Conservation (phyloP, 208 protist species). For the Kentomonas sorsogonicus region DNA sequence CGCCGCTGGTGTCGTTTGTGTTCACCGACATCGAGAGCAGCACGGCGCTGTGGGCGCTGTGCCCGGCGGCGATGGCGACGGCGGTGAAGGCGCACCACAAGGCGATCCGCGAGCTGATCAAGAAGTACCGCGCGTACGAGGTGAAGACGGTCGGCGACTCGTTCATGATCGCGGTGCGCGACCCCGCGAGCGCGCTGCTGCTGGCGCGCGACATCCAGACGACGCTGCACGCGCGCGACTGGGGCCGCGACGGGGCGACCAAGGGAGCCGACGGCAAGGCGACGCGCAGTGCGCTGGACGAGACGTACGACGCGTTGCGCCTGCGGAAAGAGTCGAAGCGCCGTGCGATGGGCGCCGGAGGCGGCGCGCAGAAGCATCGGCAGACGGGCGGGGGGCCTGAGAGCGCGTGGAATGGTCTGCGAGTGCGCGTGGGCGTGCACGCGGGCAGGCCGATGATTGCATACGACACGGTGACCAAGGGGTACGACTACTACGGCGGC, state of each 20-base stretch:
- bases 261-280: no score
- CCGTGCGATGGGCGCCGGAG: background rate
- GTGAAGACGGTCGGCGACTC: constrained; percentile 73
- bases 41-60: constrained; percentile 48
- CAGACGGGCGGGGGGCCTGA: no score
- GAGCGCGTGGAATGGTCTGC: constrained; percentile 10
- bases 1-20: constrained; percentile 34
- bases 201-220: constrained; percentile 42
- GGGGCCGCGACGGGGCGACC: constrained; percentile 41
- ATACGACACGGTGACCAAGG: constrained; percentile 22
- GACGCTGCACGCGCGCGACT: constrained; percentile 31
- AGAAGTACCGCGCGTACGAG: constrained; percentile 51
- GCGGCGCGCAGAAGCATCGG: background rate
- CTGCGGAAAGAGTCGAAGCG: constrained; percentile 9
- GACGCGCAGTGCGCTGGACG: constrained; percentile 34
- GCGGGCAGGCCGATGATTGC: constrained; percentile 15
- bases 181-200: constrained; percentile 30
- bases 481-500: constrained; percentile 74
- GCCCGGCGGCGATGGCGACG: constrained; percentile 31
- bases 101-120: constrained; percentile 49
- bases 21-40: constrained; percentile 70
- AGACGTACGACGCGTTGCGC: constrained; percentile 15
- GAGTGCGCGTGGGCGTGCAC: constrained; percentile 31
- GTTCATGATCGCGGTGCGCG: constrained; percentile 64
- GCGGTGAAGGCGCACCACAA: constrained; percentile 43